Conservation (phyloP, 371 early-diverging fungal species). For the Pancytospora philotis region DNA sequence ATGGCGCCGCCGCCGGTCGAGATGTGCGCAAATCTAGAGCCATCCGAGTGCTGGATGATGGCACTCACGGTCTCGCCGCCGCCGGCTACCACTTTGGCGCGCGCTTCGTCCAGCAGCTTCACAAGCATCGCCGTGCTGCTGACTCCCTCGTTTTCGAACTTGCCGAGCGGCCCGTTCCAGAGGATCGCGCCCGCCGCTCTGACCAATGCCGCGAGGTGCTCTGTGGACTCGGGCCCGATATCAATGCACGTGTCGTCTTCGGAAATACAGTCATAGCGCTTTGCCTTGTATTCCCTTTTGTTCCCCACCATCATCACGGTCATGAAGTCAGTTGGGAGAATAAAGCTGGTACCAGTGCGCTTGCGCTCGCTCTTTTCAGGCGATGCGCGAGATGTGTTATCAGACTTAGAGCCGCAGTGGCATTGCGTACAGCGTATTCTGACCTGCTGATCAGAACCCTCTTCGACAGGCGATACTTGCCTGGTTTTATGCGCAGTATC, state of each 20-base stretch:
- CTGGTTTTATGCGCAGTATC: not conserved
- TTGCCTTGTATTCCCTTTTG: conserved; percentile 63
- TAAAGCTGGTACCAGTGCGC: conserved; percentile 60
- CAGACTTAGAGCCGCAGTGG: no score
- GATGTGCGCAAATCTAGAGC: conserved; percentile 75
- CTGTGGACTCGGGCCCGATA: conserved; percentile 72
- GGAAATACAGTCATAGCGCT: conserved; percentile 16
- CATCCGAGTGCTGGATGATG: conserved; percentile 67
- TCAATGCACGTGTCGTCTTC: conserved; percentile 67
- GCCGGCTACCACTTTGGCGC: conserved; percentile 66
- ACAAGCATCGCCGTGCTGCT: conserved; percentile 69
- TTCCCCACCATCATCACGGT: conserved; percentile 66
- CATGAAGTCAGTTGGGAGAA: conserved; percentile 78
- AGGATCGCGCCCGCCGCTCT: conserved; percentile 74
- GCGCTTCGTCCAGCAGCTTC: conserved; percentile 67
- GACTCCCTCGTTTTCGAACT: conserved; percentile 85
- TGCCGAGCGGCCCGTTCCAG: conserved; percentile 94
- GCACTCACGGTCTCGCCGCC: conserved; percentile 97
- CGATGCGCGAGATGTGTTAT: no score
- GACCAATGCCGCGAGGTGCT: conserved; percentile 66
- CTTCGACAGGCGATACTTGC: not conserved
- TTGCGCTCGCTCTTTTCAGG: not conserved
- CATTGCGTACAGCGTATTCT: no score
- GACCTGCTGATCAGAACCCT: not conserved
- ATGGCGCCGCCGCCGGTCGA: conserved; percentile 94